Evolutionary conservation across 2,329 filamentous ascomycete genomes (phyloP), one percentile per base, ranked within the genome.

Genomic region (Curvularia sp.): DNA sequence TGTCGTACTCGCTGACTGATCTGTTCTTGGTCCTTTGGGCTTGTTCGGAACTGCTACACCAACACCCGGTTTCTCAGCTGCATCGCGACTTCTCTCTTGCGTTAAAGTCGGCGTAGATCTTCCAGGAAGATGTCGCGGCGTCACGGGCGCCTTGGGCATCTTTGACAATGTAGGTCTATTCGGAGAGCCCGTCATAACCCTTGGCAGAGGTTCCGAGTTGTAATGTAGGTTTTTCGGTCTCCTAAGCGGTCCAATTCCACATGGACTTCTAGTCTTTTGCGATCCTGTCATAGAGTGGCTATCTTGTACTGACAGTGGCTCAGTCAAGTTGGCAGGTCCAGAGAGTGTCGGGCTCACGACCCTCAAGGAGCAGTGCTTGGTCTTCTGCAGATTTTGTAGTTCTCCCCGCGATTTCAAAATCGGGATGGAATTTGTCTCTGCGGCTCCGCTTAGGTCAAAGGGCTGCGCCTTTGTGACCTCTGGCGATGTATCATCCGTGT

Each of bases 331-430:
- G 13, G 38, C 50, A 24, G 51, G 51, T 10, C 48, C 38, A 28
- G 50, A 56, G 9, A 63, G 57, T 2, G 18, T 18, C 8, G 39
- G 22, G 20, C 55, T 58, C 3, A 55, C 15, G n/a, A 44, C 15
- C 0, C 58, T 58, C 30, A 53, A 52, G 4, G 65, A 65, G n/a
- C 53, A 57, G 18, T 53, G 61, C 46, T 65, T 24, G 5, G 51
- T 53, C 5, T 54, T 54, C 20, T 53, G 51, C 5, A 60, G 9
- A 4, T 49, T 55, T 3, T 20, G 48, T 58, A 58, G 63, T 4
- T 68, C 62, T 38, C 58, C 58, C 33, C 55, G 50, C 62, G 12
- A 60, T n/a, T 59, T 30, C 15, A 51, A 10, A 24, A 55, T 30
- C 5, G 58, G 41, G 3, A 28, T 41, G 12, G 46, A 51, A 49